Evolutionary conservation across 2,329 filamentous ascomycete species (phyloP), one percentile per base, ranked within the genome.

Genomic region (Graphiopsis chlorocephala): DNA sequence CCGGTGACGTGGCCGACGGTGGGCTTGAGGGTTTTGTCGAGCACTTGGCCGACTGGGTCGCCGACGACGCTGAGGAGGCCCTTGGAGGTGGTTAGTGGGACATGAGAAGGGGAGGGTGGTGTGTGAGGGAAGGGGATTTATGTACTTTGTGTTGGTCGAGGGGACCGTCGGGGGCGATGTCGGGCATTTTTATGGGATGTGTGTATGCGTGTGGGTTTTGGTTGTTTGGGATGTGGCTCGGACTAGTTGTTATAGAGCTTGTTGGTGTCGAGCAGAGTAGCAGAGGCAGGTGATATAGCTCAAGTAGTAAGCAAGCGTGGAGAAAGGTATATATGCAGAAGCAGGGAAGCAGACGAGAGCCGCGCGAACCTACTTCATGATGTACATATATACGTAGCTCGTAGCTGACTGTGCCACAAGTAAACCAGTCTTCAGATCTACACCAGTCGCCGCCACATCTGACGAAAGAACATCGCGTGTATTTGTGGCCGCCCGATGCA

Each of bases 11-110:
- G 67, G 63, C 75, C 75, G 25, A 77, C 52, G 15, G 71, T 69
- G 15, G 71, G 71, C 10, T 56, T 70, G 31, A 76, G 71, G 1
- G 65, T 70, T 66, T 70, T 74, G 64, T 72, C 65, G 17, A 77
- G 73, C 38, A 70, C 70, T 65, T 75, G 71, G 38, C 75, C 75
- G 17, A 77, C 45, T 2, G 74, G 72, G 65, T 77, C 75, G 62
- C 72, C 74, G 48, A 77, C 50, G 52, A 68, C 60, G 33, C 72
- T 70, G 45, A 77, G 72, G 50, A 73, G 72, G 42, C 73, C 73
- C 72, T 48, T 4, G 15, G 8, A 25, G 52, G n/a, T 29, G 12
- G 52, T 58, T 15, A 38, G 42, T 53, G 15, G 25, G 25, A 42
- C 12, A 15, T 42, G 6, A 52, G 26, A 17, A 11, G 12, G 11